Conservation (phyloP, 768 basidiomycete genomes). For the Asterophora parasitica region DNA sequence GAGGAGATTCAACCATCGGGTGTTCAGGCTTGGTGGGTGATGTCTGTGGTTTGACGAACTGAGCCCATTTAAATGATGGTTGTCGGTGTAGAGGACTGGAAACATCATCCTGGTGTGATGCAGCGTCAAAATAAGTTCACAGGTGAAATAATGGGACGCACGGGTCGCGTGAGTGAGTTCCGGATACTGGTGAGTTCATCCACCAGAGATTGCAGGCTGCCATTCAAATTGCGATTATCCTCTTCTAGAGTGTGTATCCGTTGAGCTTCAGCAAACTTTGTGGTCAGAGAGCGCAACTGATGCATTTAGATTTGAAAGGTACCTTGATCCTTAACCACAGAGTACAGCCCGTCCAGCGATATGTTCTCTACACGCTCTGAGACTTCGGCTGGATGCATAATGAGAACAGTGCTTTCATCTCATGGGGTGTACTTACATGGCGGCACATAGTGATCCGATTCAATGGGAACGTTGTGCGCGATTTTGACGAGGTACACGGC, state of each 20-base stretch:
- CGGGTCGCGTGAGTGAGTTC: slow-evolving; percentile 36
- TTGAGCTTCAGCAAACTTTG: slow-evolving; percentile 41
- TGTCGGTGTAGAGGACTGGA: slow-evolving; percentile 56
- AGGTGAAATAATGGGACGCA: slow-evolving; percentile 13
- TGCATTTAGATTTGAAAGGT: slow-evolving; percentile 13
- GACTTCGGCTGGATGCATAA: slow-evolving; percentile 43
- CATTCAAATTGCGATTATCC: slow-evolving; percentile 69
- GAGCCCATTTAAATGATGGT: slow-evolving; percentile 87
- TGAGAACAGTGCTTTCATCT: slow-evolving; percentile 5
- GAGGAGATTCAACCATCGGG: slow-evolving; percentile 59
- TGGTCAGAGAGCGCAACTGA: neutral
- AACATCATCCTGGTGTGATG: slow-evolving; percentile 24
- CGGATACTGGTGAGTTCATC: slow-evolving; percentile 57
- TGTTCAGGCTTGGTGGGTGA: slow-evolving; percentile 75
- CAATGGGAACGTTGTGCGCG: slow-evolving; percentile 75
- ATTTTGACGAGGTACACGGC: slow-evolving; percentile 89
- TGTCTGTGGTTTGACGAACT: slow-evolving; percentile 67
- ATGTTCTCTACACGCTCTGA: slow-evolving; percentile 49
- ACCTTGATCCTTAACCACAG: slow-evolving; percentile 75
- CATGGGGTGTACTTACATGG: slow-evolving; percentile 57
- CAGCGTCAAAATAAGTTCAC: slow-evolving; percentile 8
- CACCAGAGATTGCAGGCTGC: slow-evolving; percentile 54
- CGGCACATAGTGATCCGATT: slow-evolving; percentile 81
- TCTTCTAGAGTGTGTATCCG: slow-evolving; percentile 69
- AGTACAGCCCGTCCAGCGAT: slow-evolving; percentile 62